Base-by-base conservation (phyloP, 257 asterid genomes). In the Schizonepeta tenuifolia region DNA sequence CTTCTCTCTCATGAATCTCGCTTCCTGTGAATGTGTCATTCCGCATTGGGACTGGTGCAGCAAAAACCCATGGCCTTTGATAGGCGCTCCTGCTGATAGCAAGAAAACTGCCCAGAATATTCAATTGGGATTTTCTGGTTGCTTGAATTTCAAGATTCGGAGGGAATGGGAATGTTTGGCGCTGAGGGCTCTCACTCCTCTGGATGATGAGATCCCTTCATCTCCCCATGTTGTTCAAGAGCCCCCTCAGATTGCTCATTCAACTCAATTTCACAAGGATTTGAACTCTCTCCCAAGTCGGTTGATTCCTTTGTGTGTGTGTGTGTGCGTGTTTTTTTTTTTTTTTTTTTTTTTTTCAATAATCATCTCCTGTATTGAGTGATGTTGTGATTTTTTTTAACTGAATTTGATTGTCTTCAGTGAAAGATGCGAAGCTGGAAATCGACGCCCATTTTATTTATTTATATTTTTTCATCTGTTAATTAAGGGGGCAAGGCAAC, bases 281-380 rank as follows among this genome's bases (percentile, higher is more conserved):
- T 81, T 91, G 65, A 90, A 82, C 77, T 80, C 82, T 69, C 88
- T 92, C 62, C 99, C 98, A 44, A 95, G 99, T 95, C 62, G 80
- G 96, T 83, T 18, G 44, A 54, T 43, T 7, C 62, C 28, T 2
- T 12, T 12, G n/a, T n/a, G n/a, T n/a, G n/a, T n/a, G n/a, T n/a
- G n/a, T n/a, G n/a, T n/a, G n/a, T n/a, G n/a, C n/a, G n/a, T n/a
- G 26, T 49, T 5, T 2, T n/a, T 62, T 14, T 24, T 49, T 44
- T 18, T 17, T 36, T 2, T 8, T 3, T 28, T 28, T 3, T 22
- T 14, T 31, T 35, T 1, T 12, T 5, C 9, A 47, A 6, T 14
- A 47, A 11, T 15, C 22, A 22, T 40, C 13, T 71, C 31, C 40
- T 71, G 24, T n/a, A 14, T 33, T 62, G 18, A 6, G 14, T 57